Base-by-base conservation (phyloP, 1,284 basidiomycete genomes). In the Trichosporon sp. region DNA sequence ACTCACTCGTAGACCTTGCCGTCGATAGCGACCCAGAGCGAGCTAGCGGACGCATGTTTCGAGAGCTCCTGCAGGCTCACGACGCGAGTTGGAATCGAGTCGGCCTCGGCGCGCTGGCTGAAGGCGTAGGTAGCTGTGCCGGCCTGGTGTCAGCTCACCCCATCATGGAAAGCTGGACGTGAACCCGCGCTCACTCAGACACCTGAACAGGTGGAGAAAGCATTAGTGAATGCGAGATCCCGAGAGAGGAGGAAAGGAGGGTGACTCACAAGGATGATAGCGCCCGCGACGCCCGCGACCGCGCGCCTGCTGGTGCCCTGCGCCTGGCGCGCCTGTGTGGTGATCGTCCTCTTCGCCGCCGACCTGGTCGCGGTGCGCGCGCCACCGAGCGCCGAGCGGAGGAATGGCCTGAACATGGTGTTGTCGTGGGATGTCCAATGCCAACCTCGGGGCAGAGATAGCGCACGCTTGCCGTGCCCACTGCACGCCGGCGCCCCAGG, bases 11-110 rank as follows among this genome's bases (percentile, higher is more conserved):
- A 80, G 0, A 80, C 79, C 21, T 70, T 69, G 3, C 81, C 81
- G 31, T 87, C 75, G 51, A 80, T 73, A 12, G 75, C 73, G 9
- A 80, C 71, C 79, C 79, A 80, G 29, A 78, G 64, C 62, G 73
- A 73, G 15, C 72, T 68, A 18, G 66, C 62, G 13, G 65, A 60
- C 29, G 63, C 70, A 66, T 80, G 79, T 62, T 76, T 67, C 23
- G 65, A 68, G n/a, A 80, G 69, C 65, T 78, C 78, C 32, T 63
- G 64, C 4, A 72, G 56, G 27, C 64, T 31, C 34, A 72, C 56
- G 29, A 67, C 62, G 27, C 67, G 66, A 60, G 56, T 60, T 18
- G 63, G 21, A 2, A 18, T 18, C 15, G 63, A 21, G 25, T 68
- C 68, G n/a, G 68, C 68, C 21, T 62, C 38, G 1, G 51, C 67